Evolutionary conservation across 768 basidiomycete species (phyloP).

Genomic region (Filobasidium wieringae): DNA sequence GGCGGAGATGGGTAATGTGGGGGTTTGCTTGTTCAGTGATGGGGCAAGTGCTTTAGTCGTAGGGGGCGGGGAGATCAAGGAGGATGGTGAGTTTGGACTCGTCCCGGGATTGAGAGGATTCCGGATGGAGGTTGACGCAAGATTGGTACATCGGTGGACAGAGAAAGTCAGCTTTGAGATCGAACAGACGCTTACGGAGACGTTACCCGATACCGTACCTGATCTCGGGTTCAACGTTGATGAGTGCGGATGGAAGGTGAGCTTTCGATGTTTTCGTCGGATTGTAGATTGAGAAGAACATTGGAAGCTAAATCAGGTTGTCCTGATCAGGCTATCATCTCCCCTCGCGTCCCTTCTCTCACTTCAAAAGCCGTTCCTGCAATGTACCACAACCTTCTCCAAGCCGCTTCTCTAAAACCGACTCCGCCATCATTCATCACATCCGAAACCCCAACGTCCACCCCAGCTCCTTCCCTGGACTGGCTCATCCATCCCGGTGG

Average conservation of each 20-base stretch:
- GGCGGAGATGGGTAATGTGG: constrained; percentile 15
- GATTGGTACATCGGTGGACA: neutral
- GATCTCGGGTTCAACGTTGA: constrained; percentile 20
- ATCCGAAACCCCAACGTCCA: constrained; percentile 1
- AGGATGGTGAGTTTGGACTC: neutral
- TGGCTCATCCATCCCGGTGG: constrained; percentile 23
- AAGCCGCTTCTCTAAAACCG: neutral
- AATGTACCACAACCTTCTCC: constrained; percentile 4
- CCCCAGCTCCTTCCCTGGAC: constrained; percentile 12
- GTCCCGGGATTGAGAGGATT: constrained; percentile 9
- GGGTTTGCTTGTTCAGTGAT: constrained; percentile 19
- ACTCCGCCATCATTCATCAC: neutral
- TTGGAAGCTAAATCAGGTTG: neutral
- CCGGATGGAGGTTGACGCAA: constrained; percentile 1
- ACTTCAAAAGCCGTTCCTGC: constrained; percentile 14
- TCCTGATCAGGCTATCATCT: constrained; percentile 11
- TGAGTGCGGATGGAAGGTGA: constrained; percentile 19
- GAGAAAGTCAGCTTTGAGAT: constrained; percentile 18
- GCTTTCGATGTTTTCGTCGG: neutral
- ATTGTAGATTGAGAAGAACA: neutral
- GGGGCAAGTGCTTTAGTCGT: constrained; percentile 20
- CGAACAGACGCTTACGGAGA: constrained; percentile 13
- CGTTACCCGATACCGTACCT: constrained; percentile 14
- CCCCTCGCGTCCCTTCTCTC: constrained; percentile 11
- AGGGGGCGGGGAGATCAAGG: constrained; percentile 14